Evolutionary conservation across 306 rosid species (phyloP), one percentile per base, ranked within the genome.

Genomic region (Boehmeria nivea): DNA sequence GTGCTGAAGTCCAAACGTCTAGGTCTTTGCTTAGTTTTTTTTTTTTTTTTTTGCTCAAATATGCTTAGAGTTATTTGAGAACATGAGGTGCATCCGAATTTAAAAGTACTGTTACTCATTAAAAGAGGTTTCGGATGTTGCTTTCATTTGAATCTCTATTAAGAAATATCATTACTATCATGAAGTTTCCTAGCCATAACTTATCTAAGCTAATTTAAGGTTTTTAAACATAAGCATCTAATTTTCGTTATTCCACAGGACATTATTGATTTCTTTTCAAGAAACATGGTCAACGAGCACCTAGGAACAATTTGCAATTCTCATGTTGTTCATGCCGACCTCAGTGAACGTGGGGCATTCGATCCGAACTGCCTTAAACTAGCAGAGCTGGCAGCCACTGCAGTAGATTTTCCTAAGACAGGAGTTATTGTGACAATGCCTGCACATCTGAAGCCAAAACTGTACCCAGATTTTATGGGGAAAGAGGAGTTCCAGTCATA

Each of bases 241-340:
- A n/a, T n/a, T n/a, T n/a, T n/a, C n/a, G n/a, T 31, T 31, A 4
- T 40, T 40, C 12, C 15, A 40, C 87, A 86, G 94, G 87, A 86
- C 60, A 72, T 90, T 15, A 65, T 74, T 15, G 85, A 84, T 0
- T 90, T 90, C 68, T 87, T 76, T 64, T 82, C 56, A 22, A 82
- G 4, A 78, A 84, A 87, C 72, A 84, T 87, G 86, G 83, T 68
- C 34, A 86, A 74, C 52, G 98, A 90, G 74, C 60, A 59, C 53
- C 69, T 90, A 54, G 95, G 95, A 57, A 21, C 81, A 39, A 87
- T 87, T 61, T 86, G 98, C 81, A 82, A 84, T 72, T 90, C 94
- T 2, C 98, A 86, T 78, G 98, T 86, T 76, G 98, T 90, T 48
- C 95, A 87, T 73, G 95, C 94, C 60, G 98, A 90, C 76, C 34